These are phyloP conservation scores for Candida mattraensis DNA, from an alignment of 805 yeast species.

Conservation along the genomic window DNA sequence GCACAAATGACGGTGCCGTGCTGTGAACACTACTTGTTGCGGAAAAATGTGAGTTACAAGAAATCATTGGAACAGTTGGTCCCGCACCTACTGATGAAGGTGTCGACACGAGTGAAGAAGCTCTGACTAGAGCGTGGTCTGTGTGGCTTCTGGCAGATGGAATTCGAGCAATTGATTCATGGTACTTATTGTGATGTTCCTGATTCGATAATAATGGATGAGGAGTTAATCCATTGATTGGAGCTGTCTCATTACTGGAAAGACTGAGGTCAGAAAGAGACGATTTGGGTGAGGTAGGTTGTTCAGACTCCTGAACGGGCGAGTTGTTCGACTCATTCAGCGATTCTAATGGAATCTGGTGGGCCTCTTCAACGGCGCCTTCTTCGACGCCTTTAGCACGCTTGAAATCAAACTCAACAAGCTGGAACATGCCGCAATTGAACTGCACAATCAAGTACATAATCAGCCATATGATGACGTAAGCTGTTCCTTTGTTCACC, in stretches of 20 bases:
- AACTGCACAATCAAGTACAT: constrained; percentile 52
- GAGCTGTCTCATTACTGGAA: constrained; percentile 11
- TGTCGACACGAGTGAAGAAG: constrained; percentile 6
- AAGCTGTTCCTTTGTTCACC: constrained; percentile 44
- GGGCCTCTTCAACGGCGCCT: constrained; percentile 1
- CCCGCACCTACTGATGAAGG: constrained; percentile 3
- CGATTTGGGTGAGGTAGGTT: constrained; percentile 14
- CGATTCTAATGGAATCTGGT: constrained; percentile 1
- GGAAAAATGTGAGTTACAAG: constrained; percentile 8
- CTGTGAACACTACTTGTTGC: constrained; percentile 5
- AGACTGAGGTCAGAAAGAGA: constrained; percentile 16
- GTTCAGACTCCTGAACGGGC: background rate
- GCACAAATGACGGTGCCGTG: constrained; percentile 24
- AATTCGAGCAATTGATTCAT: constrained; percentile 24
- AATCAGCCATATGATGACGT: constrained; percentile 57
- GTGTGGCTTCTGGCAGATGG: constrained; percentile 32
- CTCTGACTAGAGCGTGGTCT: constrained; percentile 4
- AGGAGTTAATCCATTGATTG: constrained; percentile 11
- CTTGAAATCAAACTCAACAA: constrained; percentile 52
- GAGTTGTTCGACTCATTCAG: background rate
- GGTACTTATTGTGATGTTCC: constrained; percentile 1
- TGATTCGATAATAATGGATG: constrained; percentile 13
- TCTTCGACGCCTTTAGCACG: constrained; percentile 22
- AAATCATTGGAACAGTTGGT: constrained; percentile 4
- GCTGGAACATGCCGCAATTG: constrained; percentile 49